Base-by-base conservation (phyloP, 306 rosid species). In the Corylus avellana region DNA sequence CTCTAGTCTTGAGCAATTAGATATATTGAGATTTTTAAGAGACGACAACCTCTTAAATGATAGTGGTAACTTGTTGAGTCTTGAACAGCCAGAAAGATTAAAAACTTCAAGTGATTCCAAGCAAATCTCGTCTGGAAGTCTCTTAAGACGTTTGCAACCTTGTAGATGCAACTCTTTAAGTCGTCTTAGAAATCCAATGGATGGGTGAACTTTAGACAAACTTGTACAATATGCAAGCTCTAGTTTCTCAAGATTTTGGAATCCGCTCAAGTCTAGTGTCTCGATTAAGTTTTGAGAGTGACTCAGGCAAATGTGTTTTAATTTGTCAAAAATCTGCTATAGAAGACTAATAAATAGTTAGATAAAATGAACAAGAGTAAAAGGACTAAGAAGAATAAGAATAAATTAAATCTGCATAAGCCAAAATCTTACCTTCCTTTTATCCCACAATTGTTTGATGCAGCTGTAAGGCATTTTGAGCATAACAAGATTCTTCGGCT, bases 261-360 rank as follows among this genome's bases (percentile, higher is more conserved):
- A 44, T 3, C 53, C 63, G 12, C 75, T 72, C 12, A 82, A 10
- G 27, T 62, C 25, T 0, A 64, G 85, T 37, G 55, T 72, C 54
- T 82, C 75, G 48, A 12, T 46, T 5, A 82, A 20, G 12, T 66
- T 14, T 16, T 47, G 22, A 37, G 82, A 82, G 14, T 72, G 6
- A 55, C 79, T 73, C 72, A 82, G 42, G 68, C 77, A 72, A 47
- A 77, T 48, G 25, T 54, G 39, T 62, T 77, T 82, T 56, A 82
- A 55, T 66, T 56, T 73, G 42, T 61, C 27, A 47, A 77, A 77
- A 63, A 1, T 12, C 75, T 82, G 37, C n/a, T 42, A 42, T 42
- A 42, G 46, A 42, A 4, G 46, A 42, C 46, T 7, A 42, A 42
- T 42, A 5, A 42, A 42, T 42, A 42, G 46, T 42, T 42, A 42